Base-by-base conservation (phyloP, 1,139 yeast genomes). In the Protomyces lactucae-debilis region DNA sequence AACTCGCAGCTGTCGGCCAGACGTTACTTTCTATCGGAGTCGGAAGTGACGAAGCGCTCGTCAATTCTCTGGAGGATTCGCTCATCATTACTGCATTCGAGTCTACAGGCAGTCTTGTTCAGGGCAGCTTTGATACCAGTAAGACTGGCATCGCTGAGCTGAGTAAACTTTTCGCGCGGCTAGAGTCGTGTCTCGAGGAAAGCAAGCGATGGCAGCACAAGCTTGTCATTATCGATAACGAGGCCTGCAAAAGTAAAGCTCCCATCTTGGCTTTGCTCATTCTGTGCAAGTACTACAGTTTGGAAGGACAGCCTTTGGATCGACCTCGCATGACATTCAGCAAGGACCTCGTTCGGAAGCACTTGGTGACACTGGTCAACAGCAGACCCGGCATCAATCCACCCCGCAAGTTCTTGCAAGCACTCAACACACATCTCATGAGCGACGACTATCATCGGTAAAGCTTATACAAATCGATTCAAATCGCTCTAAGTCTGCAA, bases 321-420 rank as follows among this genome's bases (percentile, higher is more conserved):
- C 67, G 68, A 2, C 60, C 66, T 3, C 53, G 67, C 3, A 67
- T 69, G 9, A 64, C 69, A 5, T 72, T 71, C 36, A 70, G 68
- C 57, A 74, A 60, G 74, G 83, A 79, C 28, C 70, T 78, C 3
- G 81, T 90, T 8, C 82, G 84, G 65, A 80, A 80, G 68, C 85
- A 87, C 66, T 74, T 88, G 55, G 82, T 85, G 1, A 73, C 74
- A 63, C 71, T 89, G 4, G 78, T 80, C 59, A 60, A 55, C 28
- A 75, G 78, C 3, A 70, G 75, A 2, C 74, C 79, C 25, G 81
- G 80, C 55, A 83, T 83, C 8, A 88, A 88, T 67, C 96, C 96
- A 0, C 85, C 92, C 67, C 77, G 97, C 63, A 84, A 88, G 35
- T 86, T 95, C 0, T 75, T 89, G 52, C 93, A 87, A 69, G 82